Base-by-base conservation (phyloP, 2,329 filamentous ascomycete genomes). In the Pseudofabraea citricarpa region DNA sequence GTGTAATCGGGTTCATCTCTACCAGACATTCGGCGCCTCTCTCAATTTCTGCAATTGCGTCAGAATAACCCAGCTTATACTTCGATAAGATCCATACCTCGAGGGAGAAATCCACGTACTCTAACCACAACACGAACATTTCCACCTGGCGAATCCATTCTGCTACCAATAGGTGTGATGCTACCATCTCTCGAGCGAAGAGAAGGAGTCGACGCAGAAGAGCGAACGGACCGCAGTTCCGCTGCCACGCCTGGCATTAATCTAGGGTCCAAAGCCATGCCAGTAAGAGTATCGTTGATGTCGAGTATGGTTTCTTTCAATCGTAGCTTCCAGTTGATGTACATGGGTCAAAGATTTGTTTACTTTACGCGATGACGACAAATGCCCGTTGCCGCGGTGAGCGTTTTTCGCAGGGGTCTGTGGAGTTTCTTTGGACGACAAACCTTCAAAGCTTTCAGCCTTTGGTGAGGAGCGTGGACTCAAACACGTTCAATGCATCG, bases 91-190 rank as follows among this genome's bases (percentile, higher is more conserved):
- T 38, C n/a, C 41, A 36, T 69, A 90, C 87, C 87, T 80, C 87
- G 71, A 37, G 81, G 84, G 47, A 93, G 70, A 69, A 91, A 91
- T 1, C 80, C 86, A 58, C 87, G 74, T 44, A 91, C 87, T 61
- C 87, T 75, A 47, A 93, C 87, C 22, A 91, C 87, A 21, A 93
- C 87, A 56, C 81, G 77, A 47, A 93, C 87, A 65, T 93, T 93
- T 45, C 85, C 86, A 49, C 81, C 85, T 50, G 74, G 62, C 58
- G 49, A 51, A 42, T 81, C 72, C 71, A 75, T 75, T 61, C 69
- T 73, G 54, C 19, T 21, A 13, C 70, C 69, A 56, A 73, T 70
- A 47, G 75, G 64, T 20, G 79, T 74, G 29, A 81, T 65, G n/a
- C 76, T 77, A 40, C 79, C 79, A 68, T 88, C 84, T 60, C 81